phyloP scores from a whole-genome alignment of 2,329 filamentous ascomycete species.

The Monosporascus sp. region DNA sequence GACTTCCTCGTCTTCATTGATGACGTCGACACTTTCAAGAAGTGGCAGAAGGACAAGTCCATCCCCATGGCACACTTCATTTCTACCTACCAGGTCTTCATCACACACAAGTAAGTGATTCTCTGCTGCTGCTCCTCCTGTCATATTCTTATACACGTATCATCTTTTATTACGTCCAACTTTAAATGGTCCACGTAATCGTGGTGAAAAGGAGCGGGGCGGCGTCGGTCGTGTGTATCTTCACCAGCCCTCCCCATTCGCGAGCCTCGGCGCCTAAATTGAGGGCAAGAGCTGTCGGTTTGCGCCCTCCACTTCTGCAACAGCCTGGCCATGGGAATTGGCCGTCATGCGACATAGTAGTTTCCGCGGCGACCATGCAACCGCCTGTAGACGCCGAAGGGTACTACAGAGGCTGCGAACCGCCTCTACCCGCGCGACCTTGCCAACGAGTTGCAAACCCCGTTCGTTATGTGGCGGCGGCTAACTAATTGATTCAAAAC shows the following conservation, averaged over 20 bases:
- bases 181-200: background rate
- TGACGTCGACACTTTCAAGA: conserved; percentile 58
- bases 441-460: background rate
- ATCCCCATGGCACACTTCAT: conserved; percentile 81
- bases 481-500: conserved; percentile 15
- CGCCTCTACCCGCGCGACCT: background rate
- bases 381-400: conserved; percentile 4
- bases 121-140: background rate
- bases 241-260: background rate
- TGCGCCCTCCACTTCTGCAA: background rate
- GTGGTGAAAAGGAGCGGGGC: background rate
- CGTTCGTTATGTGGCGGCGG: background rate
- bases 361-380: background rate
- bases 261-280: conserved; percentile 9
- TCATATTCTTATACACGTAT: background rate
- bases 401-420: background rate
- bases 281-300: background rate
- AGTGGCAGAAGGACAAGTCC: conserved; percentile 77
- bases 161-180: background rate
- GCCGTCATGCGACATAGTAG: conserved; percentile 1
- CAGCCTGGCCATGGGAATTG: conserved; percentile 1
- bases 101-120: conserved; percentile 76
- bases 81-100: conserved; percentile 81
- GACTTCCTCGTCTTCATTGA: conserved; percentile 58
- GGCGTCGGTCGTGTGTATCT: background rate